These are phyloP conservation scores for Porpolomopsis calyptriformis DNA, from an alignment of 768 basidiomycete genomes.

Conservation along the genomic window DNA sequence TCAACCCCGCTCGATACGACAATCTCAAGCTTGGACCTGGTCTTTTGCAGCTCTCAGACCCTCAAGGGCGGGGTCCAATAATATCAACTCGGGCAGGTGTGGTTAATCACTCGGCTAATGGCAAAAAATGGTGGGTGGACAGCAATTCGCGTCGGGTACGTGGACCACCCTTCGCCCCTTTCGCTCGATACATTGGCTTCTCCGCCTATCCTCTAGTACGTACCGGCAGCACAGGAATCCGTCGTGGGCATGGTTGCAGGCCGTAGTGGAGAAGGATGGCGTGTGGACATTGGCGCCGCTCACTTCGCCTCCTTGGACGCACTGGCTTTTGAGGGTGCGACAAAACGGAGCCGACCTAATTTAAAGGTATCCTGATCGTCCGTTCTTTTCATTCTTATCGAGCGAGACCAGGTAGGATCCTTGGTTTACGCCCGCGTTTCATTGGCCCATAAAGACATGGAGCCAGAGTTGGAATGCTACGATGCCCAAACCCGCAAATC, in stretches of 20 bases:
- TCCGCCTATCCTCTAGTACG: conserved; percentile 48
- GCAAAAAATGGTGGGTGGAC: conserved; percentile 84
- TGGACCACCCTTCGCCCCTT: conserved; percentile 14
- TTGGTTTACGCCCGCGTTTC: conserved; percentile 89
- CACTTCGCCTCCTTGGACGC: conserved; percentile 80
- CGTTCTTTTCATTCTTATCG: neutral
- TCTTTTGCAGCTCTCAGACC: conserved; percentile 39
- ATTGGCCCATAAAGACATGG: conserved; percentile 94
- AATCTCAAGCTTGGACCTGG: conserved; percentile 86
- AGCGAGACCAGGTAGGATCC: conserved; percentile 60
- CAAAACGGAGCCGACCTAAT: conserved; percentile 88
- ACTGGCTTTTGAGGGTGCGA: conserved; percentile 92
- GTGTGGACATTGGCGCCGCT: conserved; percentile 88
- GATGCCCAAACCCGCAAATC: conserved; percentile 87
- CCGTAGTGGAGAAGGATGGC: conserved; percentile 79
- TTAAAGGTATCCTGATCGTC: conserved; percentile 41
- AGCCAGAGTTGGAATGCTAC: conserved; percentile 94
- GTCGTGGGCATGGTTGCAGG: conserved; percentile 78
- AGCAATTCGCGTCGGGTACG: conserved; percentile 74
- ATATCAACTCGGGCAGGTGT: conserved; percentile 61
- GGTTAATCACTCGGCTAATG: conserved; percentile 58
- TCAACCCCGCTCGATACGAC: conserved; percentile 56
- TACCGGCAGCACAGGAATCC: conserved; percentile 81
- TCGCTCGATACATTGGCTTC: conserved; percentile 3
- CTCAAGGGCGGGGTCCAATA: conserved; percentile 24